Base-by-base conservation (phyloP, 2,329 filamentous ascomycete species). In the Penicillium sp. region DNA sequence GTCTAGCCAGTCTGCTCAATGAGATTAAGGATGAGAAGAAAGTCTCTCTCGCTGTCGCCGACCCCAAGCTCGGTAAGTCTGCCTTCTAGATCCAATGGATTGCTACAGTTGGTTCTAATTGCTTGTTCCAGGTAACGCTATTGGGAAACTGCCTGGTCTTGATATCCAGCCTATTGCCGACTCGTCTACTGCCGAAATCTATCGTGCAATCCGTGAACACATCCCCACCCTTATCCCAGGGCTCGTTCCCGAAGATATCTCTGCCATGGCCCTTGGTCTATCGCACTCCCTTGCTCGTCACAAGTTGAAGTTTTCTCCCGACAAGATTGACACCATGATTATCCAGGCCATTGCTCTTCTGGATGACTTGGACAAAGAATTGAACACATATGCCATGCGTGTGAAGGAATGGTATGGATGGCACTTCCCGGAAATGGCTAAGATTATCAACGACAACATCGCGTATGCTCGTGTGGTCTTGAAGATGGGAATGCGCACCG, bases 331-430 rank as follows among this genome's bases (percentile, higher is more conserved):
- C 72, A 94, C 94, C 52, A 99, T 99, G 94, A 96, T 99, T 70
- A 92, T 99, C 58, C 94, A 99, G 78, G 92, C 92, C 57, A 94
- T 99, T 71, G 88, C 89, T 62, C 84, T 97, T 52, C 82, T 99
- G 47, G 94, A 99, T 71, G 94, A 99, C 63, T 80, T 99, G 60
- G 94, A 99, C 80, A 99, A 99, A 82, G 94, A 99, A 77, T 81
- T 99, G 62, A 99, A 99, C 81, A 94, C 90, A 66, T 97, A 97
- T 71, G 93, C 94, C 63, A 99, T 99, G 94, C 84, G 94, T 74
- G 91, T 97, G 61, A 97, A 97, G 85, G 94, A 99, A 77, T 99
- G 94, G 94, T 99, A 99, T 73, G 94, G 94, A 68, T 99, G 94
- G 94, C 94, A 97, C 77, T 99, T 97, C 81, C 94, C 94, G 42